Evolutionary conservation across 371 early-diverging fungal genomes (phyloP), one percentile per base, ranked within the genome.

Genomic region (Fennellomyces sp.): DNA sequence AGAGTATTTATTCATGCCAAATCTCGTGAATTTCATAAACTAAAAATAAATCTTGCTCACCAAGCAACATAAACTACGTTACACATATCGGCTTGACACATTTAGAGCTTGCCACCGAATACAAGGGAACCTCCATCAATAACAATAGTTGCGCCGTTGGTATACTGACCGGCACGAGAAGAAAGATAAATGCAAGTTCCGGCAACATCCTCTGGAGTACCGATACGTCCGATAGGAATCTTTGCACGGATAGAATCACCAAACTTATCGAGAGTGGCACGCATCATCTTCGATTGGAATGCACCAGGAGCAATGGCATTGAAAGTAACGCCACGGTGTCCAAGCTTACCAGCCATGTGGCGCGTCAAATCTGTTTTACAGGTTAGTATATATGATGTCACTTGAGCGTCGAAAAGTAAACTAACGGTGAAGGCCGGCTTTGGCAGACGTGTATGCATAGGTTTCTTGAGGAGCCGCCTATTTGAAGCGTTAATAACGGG

Each of bases 241-340:
- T 62, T 68, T 17, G 68, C 61, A 6, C 84, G 75, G 58, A 92
- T 84, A 29, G 62, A 64, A 6, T 88, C 85, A 12, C 82, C 81
- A 69, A 80, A 70, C 25, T 78, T 70, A 26, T 83, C 79, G 45
- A 91, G 60, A 0, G 92, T 91, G n/a, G 73, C 81, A 52, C 85
- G 86, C 94, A 95, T 95, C 86, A 96, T 96, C 67, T 90, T 90
- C 61, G 87, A 88, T 61, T 86, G 83, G 75, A 94, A 97, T 0
- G 93, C 83, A 3, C 96, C 96, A 3, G 96, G 95, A 0, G 96
- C 95, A 55, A 96, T 86, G 1, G 92, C 89, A 64, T 96, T 97
- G 48, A 92, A 90, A 17, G 89, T 84, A 36, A 97, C 86, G 56
- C 81, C 58, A 17, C 76, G 68, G 13, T 59, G 50, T 17, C 85